These are phyloP conservation scores for Thalassiosira ordinaria DNA, from an alignment of 352 stramenopile genomes.

Conservation along the genomic window DNA sequence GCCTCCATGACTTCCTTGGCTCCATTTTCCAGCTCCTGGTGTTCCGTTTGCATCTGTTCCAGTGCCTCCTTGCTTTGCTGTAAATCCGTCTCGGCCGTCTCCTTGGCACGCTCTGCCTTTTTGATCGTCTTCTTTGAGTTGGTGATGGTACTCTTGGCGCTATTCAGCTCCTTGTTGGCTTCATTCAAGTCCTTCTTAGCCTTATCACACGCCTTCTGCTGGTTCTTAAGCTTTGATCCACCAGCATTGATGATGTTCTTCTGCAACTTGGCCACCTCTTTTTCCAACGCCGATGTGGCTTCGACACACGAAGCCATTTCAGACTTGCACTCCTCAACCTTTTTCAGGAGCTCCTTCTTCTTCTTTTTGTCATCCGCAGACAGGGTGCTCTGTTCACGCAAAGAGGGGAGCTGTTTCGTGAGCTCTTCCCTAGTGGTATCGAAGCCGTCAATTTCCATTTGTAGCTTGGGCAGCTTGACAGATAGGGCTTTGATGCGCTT, in stretches of 20 bases:
- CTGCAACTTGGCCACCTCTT: conserved; percentile 91
- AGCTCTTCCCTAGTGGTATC: conserved; percentile 82
- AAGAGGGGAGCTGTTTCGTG: conserved; percentile 77
- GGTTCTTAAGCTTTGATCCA: conserved; percentile 92
- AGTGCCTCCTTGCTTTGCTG: conserved; percentile 86
- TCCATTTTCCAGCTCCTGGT: conserved; percentile 92
- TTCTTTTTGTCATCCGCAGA: conserved; percentile 90
- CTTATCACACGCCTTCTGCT: conserved; percentile 89
- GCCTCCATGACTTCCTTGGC: conserved; percentile 90
- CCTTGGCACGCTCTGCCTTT: conserved; percentile 86
- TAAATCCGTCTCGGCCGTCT: conserved; percentile 84
- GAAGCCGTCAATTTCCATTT: conserved; percentile 88
- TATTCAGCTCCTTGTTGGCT: conserved; percentile 72
- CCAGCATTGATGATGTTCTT: conserved; percentile 95
- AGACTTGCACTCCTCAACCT: conserved; percentile 89
- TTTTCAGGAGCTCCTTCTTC: conserved; percentile 87
- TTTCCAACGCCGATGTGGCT: conserved; percentile 69
- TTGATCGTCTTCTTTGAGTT: conserved; percentile 73
- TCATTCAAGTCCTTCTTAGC: conserved; percentile 74
- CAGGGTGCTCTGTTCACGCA: conserved; percentile 90
- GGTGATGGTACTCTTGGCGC: conserved; percentile 77
- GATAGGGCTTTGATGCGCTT: conserved; percentile 90
- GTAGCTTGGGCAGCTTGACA: conserved; percentile 90
- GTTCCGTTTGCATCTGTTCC: conserved; percentile 89
- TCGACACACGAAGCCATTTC: conserved; percentile 84